These are phyloP conservation scores for Coleophoma cylindrospora DNA, from an alignment of 2,329 filamentous ascomycete species.

Conservation along the genomic window DNA sequence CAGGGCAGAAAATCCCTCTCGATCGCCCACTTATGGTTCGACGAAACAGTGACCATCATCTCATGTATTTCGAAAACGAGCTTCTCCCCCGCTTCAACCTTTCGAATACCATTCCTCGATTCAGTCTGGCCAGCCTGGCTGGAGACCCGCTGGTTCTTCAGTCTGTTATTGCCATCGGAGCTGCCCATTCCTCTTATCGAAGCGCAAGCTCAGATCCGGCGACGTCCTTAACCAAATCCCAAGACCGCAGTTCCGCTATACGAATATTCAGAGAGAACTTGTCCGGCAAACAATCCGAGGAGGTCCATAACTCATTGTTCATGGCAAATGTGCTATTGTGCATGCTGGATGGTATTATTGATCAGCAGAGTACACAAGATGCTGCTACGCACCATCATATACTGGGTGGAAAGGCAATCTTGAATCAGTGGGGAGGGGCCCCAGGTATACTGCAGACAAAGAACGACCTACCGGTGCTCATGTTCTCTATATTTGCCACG, in stretches of 20 bases:
- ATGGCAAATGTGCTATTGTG: constrained; percentile 38
- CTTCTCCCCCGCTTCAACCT: constrained; percentile 23
- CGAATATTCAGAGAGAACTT: constrained; percentile 24
- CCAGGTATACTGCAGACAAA: constrained; percentile 15
- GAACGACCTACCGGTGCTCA: constrained; percentile 26
- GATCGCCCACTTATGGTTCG: constrained; percentile 19
- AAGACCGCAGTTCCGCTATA: constrained; percentile 21
- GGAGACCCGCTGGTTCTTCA: constrained; percentile 19
- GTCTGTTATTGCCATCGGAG: constrained; percentile 17
- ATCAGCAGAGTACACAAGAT: constrained; percentile 16
- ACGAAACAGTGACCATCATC: constrained; percentile 22
- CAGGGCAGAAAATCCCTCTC: constrained; percentile 23
- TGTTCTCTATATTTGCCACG: constrained; percentile 38
- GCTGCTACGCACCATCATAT: constrained; percentile 20
- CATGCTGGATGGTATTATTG: constrained; percentile 27
- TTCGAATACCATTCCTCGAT: constrained; percentile 17
- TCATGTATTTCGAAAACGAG: constrained; percentile 23
- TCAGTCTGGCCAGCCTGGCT: constrained; percentile 18
- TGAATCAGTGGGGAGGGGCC: constrained; percentile 21
- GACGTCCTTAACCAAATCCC: constrained; percentile 17
- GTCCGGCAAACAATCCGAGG: constrained; percentile 27
- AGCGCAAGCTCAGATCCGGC: constrained; percentile 12
- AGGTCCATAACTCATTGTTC: constrained; percentile 28
- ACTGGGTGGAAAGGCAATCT: constrained; percentile 20
- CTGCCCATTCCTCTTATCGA: constrained; percentile 20